These are phyloP conservation scores for Trametes cinnabarina DNA, from an alignment of 768 basidiomycete species.

Conservation along the genomic window DNA sequence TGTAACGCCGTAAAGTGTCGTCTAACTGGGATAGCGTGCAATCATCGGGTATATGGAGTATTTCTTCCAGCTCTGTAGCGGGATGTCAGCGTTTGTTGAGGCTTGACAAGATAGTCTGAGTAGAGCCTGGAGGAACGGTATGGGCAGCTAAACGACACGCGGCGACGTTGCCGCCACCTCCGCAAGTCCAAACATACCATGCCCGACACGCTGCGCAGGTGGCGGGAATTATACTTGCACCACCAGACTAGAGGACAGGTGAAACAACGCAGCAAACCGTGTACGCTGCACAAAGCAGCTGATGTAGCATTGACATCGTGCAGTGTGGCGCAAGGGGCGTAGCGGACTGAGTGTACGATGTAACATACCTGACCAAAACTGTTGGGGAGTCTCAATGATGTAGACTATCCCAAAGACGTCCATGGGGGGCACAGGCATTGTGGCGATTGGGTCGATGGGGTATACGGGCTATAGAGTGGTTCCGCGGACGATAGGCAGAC, in stretches of 20 bases:
- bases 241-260: no score
- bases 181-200: no score
- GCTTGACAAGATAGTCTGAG: neutral
- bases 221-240: no score
- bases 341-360: neutral
- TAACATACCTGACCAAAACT: slow-evolving; percentile 85
- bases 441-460: no score
- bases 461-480: no score
- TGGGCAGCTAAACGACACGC: neutral
- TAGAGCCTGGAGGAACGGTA: neutral
- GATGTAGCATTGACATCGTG: neutral
- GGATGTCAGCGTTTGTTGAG: no score
- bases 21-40: slow-evolving; percentile 75
- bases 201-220: no score
- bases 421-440: neutral
- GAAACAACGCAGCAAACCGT: no score
- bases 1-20: slow-evolving; percentile 69
- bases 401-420: slow-evolving; percentile 73
- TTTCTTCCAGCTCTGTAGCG: slow-evolving; percentile 79
- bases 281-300: neutral
- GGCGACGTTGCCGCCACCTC: no score
- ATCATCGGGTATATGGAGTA: slow-evolving; percentile 63
- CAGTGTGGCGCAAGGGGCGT: neutral
- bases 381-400: slow-evolving; percentile 77
- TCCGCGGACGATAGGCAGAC: no score